Base-by-base conservation (phyloP, 2,329 filamentous ascomycete species). In the Endocalyx cinctus region DNA sequence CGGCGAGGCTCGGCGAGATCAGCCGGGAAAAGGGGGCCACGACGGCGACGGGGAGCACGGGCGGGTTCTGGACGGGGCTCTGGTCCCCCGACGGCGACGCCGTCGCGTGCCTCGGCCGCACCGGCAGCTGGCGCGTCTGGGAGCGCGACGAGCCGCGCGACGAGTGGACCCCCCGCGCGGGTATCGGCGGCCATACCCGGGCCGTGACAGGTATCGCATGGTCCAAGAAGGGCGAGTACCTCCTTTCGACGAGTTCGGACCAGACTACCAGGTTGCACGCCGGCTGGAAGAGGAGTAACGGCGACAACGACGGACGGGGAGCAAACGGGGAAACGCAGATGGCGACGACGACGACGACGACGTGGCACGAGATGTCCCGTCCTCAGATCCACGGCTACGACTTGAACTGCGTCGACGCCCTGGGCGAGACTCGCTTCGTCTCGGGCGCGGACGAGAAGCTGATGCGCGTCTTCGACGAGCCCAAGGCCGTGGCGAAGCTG, bases 301-400 rank as follows among this genome's bases (percentile, higher is more conserved):
- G n/a, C n/a, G n/a, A n/a, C n/a, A n/a, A n/a, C n/a, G n/a, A n/a
- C n/a, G n/a, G n/a, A n/a, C n/a, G n/a, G n/a, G n/a, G n/a, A n/a
- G n/a, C n/a, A n/a, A n/a, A n/a, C n/a, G n/a, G n/a, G n/a, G n/a
- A n/a, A n/a, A n/a, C n/a, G n/a, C n/a, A n/a, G n/a, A n/a, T n/a
- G n/a, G n/a, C n/a, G n/a, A 74, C 72, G 39, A 67, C 69, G 13
- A 31, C 34, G 28, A 12, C 36, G n/a, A 42, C 37, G 18, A 37
- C 25, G 12, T 98, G 92, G 92, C 90, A 97, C 60, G 92, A 98
- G 59, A 88, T 97, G 68, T 84, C 89, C 1, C 74, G 92, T 31
- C 92, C 92, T 4, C 92, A 98, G 58, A 98, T 98, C 45, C 92
- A 98, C 57, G 92, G 92, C 23, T 98, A 98, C 58, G 90, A 98